These are phyloP conservation scores for Neofusicoccum laricinum DNA, from an alignment of 2,329 filamentous ascomycete species.

Conservation along the genomic window DNA sequence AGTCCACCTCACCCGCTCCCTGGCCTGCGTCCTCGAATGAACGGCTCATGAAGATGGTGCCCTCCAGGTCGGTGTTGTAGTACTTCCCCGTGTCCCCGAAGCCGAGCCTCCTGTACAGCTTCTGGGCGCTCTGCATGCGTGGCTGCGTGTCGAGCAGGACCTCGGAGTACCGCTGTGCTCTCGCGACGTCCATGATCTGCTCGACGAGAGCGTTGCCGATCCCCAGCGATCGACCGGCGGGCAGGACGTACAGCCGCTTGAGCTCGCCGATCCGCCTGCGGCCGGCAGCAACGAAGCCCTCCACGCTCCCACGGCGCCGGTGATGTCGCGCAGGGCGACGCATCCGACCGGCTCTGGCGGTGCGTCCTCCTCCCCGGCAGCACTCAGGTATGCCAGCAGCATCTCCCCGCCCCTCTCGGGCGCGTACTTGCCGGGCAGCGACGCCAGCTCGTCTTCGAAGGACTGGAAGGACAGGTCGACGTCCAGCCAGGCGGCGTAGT, in stretches of 20 bases:
- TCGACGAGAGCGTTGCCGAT: constrained; percentile 49
- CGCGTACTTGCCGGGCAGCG: constrained; percentile 55
- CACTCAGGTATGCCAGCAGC: constrained; percentile 42
- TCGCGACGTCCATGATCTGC: constrained; percentile 45
- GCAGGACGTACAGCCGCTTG: constrained; percentile 56
- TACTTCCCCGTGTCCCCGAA: constrained; percentile 54
- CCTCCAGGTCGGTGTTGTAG: constrained; percentile 55
- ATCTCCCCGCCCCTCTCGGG: constrained; percentile 45
- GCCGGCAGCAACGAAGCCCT: neutral
- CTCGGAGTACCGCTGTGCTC: constrained; percentile 48
- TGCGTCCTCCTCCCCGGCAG: neutral
- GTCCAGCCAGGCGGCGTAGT: constrained; percentile 43
- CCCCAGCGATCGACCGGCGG: constrained; percentile 48
- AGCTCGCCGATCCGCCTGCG: constrained; percentile 44
- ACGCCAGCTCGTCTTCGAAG: constrained; percentile 52
- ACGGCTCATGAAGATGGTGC: constrained; percentile 52
- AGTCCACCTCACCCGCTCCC: neutral
- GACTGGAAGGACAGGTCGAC: constrained; percentile 58
- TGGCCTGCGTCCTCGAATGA: constrained; percentile 18
- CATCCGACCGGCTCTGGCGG: constrained; percentile 37
- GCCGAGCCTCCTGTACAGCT: constrained; percentile 49
- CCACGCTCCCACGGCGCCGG: neutral
- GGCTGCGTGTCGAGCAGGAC: constrained; percentile 57
- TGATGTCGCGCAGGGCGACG: constrained; percentile 44
- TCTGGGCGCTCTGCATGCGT: constrained; percentile 50